Evolutionary conservation across 1,284 basidiomycete genomes (phyloP).

Genomic region (Trametes pubescens): DNA sequence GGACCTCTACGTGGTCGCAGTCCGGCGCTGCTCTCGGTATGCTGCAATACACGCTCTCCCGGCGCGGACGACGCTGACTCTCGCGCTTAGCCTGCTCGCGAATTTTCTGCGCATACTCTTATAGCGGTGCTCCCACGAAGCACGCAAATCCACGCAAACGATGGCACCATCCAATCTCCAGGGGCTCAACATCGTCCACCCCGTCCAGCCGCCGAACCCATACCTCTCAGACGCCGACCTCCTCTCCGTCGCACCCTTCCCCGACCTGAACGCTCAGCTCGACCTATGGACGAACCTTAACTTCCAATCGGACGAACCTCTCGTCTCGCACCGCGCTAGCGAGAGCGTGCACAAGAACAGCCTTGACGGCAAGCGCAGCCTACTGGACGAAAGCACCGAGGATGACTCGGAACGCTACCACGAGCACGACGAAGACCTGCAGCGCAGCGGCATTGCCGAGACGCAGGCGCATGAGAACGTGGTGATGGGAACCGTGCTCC

Average conservation of each 20-base stretch:
- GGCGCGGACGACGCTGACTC: conserved; percentile 1
- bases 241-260: conserved; percentile 66
- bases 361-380: conserved; percentile 29
- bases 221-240: conserved; percentile 61
- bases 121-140: conserved; percentile 18
- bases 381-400: conserved; percentile 45
- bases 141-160: conserved; percentile 23
- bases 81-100: conserved; percentile 1
- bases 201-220: conserved; percentile 51
- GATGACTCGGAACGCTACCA: conserved; percentile 43
- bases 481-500: conserved; percentile 52
- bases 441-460: conserved; percentile 55
- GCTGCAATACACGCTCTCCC: conserved; percentile 2
- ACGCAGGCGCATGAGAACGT: conserved; percentile 67
- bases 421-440: conserved; percentile 55
- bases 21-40: conserved; percentile 23
- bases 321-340: conserved; percentile 38
- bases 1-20: not conserved
- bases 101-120: not conserved
- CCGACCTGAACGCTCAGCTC: conserved; percentile 80
- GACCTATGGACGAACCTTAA: conserved; percentile 85
- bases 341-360: conserved; percentile 32
- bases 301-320: conserved; percentile 79
- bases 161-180: conserved; percentile 73
- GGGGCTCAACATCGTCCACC: conserved; percentile 79